Conservation (phyloP, 768 basidiomycete species). For the Floccularia luteovirens region DNA sequence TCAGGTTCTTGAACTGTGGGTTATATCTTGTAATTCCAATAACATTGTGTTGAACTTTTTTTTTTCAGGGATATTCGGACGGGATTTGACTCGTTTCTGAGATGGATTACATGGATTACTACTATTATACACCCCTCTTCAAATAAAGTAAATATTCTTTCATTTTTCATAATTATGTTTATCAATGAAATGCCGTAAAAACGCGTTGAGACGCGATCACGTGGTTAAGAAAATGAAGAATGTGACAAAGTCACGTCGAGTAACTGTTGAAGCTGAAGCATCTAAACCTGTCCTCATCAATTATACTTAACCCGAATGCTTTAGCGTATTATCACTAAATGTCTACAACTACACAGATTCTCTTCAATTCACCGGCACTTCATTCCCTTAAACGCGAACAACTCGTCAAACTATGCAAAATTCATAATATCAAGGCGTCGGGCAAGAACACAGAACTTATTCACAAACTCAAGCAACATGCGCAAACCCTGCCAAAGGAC, state of each 20-base stretch:
- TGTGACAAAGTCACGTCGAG: no score
- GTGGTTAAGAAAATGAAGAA: background rate
- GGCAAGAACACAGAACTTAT: slow-evolving; percentile 78
- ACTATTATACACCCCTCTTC: no score
- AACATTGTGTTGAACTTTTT: slow-evolving; percentile 4
- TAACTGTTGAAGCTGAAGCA: no score
- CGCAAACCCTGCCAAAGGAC: slow-evolving; percentile 51
- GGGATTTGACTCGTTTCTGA: slow-evolving; percentile 64
- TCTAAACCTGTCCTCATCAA: no score
- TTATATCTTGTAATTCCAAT: slow-evolving; percentile 9
- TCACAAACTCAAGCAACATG: slow-evolving; percentile 59
- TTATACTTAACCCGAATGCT: background rate
- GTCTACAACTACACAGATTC: slow-evolving; percentile 70
- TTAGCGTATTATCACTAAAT: slow-evolving; percentile 18
- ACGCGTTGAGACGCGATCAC: background rate
- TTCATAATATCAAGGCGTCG: slow-evolving; percentile 69
- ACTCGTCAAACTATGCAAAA: slow-evolving; percentile 80
- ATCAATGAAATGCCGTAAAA: no score
- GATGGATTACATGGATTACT: no score
- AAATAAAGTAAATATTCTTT: background rate
- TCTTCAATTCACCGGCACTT: slow-evolving; percentile 80
- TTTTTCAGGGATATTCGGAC: slow-evolving; percentile 61
- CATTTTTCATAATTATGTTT: no score
- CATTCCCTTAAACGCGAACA: slow-evolving; percentile 81
- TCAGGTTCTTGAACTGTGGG: slow-evolving; percentile 66